Conservation (phyloP, 1,284 basidiomycete genomes). For the Trichosporon faecale region DNA sequence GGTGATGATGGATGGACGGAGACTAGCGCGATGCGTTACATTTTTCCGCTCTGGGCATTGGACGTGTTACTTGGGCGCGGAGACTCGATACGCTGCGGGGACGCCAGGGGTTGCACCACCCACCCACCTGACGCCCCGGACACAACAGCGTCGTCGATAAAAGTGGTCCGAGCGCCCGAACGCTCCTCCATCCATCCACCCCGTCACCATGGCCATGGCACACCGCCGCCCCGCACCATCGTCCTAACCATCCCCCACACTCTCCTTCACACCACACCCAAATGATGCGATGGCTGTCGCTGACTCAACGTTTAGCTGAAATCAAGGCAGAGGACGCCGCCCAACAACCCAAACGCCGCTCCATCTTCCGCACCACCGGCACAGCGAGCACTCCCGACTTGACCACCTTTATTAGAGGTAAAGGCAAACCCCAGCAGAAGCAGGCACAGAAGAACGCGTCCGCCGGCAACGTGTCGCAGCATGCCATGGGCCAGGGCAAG, state of each 20-base stretch:
- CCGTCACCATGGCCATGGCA: background rate
- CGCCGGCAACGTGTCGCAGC: conserved; percentile 8
- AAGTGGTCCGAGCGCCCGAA: conserved; percentile 8
- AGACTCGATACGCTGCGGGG: background rate
- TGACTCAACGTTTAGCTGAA: conserved; percentile 28
- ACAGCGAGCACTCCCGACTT: conserved; percentile 85
- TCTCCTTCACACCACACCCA: background rate
- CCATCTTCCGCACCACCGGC: conserved; percentile 79
- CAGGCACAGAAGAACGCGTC: conserved; percentile 37
- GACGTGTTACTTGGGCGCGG: background rate
- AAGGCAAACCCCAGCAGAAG: conserved; percentile 57
- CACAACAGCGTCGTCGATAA: background rate
- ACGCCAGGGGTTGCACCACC: background rate
- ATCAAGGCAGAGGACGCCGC: conserved; percentile 29
- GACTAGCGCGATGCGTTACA: too few species aligned
- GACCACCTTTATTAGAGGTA: conserved; percentile 68
- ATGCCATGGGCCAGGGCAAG: conserved; percentile 13
- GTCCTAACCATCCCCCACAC: background rate
- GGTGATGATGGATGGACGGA: too few species aligned
- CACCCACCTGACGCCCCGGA: background rate
- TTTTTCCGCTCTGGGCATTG: conserved; percentile 5
- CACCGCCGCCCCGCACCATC: background rate
- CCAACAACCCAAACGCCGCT: conserved; percentile 61
- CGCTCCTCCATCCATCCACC: conserved; percentile 5
- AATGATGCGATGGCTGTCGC: conserved; percentile 10